phyloP scores from a whole-genome alignment of 495 filamentous ascomycete genomes.

The Rusavskia elegans region DNA sequence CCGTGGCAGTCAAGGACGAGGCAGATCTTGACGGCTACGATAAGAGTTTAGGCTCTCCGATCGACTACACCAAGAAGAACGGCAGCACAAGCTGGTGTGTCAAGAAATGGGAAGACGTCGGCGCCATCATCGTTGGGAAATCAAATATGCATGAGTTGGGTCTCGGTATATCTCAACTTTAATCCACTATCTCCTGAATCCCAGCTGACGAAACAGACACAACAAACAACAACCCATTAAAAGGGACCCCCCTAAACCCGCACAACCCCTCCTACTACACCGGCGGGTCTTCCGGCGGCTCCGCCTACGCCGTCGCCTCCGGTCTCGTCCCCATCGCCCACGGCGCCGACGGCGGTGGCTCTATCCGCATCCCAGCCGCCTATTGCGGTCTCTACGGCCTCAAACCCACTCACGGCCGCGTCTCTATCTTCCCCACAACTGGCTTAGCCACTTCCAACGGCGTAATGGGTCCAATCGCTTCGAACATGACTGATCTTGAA shows the following conservation, averaged over 20 bases:
- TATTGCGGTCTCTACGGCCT: slow-evolving; percentile 84
- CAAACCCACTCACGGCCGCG: slow-evolving; percentile 68
- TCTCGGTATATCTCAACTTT: slow-evolving; percentile 28
- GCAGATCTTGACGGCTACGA: slow-evolving; percentile 59
- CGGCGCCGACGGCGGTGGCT: slow-evolving; percentile 78
- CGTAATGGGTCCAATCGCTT: slow-evolving; percentile 62
- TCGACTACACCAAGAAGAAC: slow-evolving; percentile 34
- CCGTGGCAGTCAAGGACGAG: slow-evolving; percentile 78
- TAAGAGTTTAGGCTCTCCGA: slow-evolving; percentile 42
- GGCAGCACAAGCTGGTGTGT: slow-evolving; percentile 59
- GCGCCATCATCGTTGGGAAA: slow-evolving; percentile 73
- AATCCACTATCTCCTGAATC: too few species aligned
- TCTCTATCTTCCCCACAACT: slow-evolving; percentile 44
- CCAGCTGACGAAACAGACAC: slow-evolving; percentile 33
- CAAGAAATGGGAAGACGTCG: slow-evolving; percentile 56
- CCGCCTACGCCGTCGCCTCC: slow-evolving; percentile 57
- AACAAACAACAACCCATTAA: slow-evolving; percentile 66
- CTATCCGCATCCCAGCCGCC: slow-evolving; percentile 62
- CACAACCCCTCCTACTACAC: slow-evolving; percentile 68
- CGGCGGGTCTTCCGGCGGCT: slow-evolving; percentile 78
- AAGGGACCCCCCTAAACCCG: slow-evolving; percentile 74
- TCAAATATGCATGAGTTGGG: slow-evolving; percentile 88
- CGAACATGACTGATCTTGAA: slow-evolving; percentile 66
- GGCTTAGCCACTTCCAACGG: slow-evolving; percentile 45
- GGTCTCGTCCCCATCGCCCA: slow-evolving; percentile 71